Evolutionary conservation across 352 stramenopile species (phyloP), one percentile per base, ranked within the genome.

Genomic region (Globisporangium apiculatum): DNA sequence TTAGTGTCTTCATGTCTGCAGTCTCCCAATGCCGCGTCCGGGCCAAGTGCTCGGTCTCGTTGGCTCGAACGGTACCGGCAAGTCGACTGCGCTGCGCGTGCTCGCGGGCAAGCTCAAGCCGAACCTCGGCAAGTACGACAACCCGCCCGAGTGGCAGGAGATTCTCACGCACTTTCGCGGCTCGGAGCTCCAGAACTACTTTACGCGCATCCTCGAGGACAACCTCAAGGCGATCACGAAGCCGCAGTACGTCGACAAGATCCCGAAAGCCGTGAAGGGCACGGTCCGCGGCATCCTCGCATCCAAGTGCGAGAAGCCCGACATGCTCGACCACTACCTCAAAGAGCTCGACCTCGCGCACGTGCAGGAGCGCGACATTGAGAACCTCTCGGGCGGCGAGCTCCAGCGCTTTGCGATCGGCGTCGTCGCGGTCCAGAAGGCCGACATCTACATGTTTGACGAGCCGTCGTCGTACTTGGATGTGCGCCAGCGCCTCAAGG

Each of bases 401-500:
- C 81, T 99, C 47, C 98, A 99, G 80, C 93, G 98, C 55, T 99
- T 99, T 72, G 97, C 98, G 2, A 99, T 99, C 70, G 92, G 86
- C 17, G 90, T 98, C 31, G 94, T 99, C 48, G 91, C 93, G 4
- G 87, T 99, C 40, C 92, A 98, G 64, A 81, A 95, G 41, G 88
- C 88, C 31, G 97, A 99, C 79, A 98, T 99, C 36, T 99, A 99
- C 88, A 99, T 99, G 96, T 99, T 99, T 73, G 98, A 99, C 62
- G 98, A 99, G 76, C 98, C 98, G 6, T 99, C 94, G 18, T 99
- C 93, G 49, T 99, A 99, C 75, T 75, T 99, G 53, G 98, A 99
- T 82, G 97, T 99, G 46, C 98, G 98, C 60, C 98, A 99, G 78
- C 87, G 98, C 69, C 84, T 99, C 14, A 98, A 98, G 64, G 98